Evolutionary conservation across 2,329 filamentous ascomycete genomes (phyloP).

Genomic region (Trichoderma breve): DNA sequence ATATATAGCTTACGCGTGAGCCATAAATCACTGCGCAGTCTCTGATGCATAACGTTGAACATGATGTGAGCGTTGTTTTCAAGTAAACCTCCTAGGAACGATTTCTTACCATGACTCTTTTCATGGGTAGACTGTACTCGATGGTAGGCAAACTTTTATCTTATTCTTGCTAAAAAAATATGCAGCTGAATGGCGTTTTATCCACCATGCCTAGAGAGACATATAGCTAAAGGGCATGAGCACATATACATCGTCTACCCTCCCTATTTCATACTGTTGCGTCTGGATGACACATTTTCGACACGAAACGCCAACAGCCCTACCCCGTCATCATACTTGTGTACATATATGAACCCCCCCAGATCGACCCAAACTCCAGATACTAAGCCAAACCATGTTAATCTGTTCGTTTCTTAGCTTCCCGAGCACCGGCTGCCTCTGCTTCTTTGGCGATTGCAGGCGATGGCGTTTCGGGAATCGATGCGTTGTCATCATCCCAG

Average conservation of each 20-base stretch:
- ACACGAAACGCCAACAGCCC: background rate
- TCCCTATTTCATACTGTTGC: background rate
- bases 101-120: background rate
- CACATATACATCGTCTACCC: background rate
- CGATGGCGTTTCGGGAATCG: constrained; percentile 23
- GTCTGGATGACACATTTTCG: background rate
- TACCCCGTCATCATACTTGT: background rate
- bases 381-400: constrained; percentile 22
- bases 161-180: background rate
- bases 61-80: background rate
- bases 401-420: constrained; percentile 36
- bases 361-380: background rate
- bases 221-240: background rate
- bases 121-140: background rate
- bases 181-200: background rate
- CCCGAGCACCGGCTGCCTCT: constrained; percentile 31
- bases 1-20: background rate
- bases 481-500: constrained; percentile 54
- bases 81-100: background rate
- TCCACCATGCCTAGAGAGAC: background rate
- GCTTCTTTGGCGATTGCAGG: constrained; percentile 23
- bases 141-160: background rate
- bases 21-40: background rate
- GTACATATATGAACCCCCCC: background rate
- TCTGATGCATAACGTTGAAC: background rate